phyloP scores from a whole-genome alignment of 495 filamentous ascomycete species.

The Aspergillus carlsbadensis region DNA sequence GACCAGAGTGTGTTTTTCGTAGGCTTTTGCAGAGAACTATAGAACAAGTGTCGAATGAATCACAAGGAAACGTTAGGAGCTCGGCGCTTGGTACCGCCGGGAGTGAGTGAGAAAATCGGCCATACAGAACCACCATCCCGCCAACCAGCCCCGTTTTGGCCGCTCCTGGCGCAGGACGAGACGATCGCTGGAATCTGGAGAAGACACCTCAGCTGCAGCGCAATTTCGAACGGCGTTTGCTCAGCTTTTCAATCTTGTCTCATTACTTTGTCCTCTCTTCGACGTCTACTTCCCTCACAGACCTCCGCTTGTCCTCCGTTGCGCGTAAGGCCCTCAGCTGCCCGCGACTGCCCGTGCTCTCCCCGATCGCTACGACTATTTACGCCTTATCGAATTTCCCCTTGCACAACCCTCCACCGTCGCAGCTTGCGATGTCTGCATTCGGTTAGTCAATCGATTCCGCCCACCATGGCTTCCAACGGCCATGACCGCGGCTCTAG shows the following conservation, averaged over 20 bases:
- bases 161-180: constrained; percentile 11
- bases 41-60: constrained; percentile 4
- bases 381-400: constrained; percentile 11
- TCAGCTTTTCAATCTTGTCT: constrained; percentile 2
- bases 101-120: constrained; percentile 1
- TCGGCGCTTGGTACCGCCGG: not conserved
- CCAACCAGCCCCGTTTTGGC: constrained; percentile 15
- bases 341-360: not conserved
- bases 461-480: constrained; percentile 62
- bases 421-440: constrained; percentile 42
- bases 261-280: constrained; percentile 1
- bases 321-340: not conserved
- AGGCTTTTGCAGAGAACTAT: not conserved
- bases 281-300: too few relatives aligned
- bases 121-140: constrained; percentile 13
- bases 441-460: constrained; percentile 36
- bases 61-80: not conserved
- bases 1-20: too few relatives aligned
- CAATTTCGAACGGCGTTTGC: not conserved
- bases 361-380: not conserved
- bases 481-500: constrained; percentile 48
- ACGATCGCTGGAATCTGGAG: constrained; percentile 5
- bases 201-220: constrained; percentile 8
- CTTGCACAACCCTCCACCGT: constrained; percentile 6
- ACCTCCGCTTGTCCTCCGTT: not conserved